These are phyloP conservation scores for Diplodia intermedia DNA, from an alignment of 2,329 filamentous ascomycete genomes.

Conservation along the genomic window DNA sequence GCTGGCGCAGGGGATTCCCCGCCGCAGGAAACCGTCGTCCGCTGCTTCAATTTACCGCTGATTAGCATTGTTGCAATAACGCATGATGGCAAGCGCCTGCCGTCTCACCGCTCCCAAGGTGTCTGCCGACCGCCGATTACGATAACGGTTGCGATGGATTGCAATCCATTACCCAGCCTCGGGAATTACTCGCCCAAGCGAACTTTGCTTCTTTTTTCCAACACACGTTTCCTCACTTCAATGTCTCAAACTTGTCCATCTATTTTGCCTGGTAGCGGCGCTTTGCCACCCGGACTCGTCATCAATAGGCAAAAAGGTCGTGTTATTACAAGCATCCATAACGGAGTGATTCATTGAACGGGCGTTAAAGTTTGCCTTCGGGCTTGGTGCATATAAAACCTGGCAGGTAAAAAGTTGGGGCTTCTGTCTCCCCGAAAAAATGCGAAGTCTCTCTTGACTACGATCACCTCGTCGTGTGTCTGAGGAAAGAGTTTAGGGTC, in stretches of 20 bases:
- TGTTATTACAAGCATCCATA: background rate
- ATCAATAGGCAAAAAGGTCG: background rate
- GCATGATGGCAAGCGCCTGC: background rate
- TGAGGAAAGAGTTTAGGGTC: background rate
- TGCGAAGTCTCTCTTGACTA: background rate
- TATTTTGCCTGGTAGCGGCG: background rate
- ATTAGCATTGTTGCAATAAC: background rate
- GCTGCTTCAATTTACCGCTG: slow-evolving; percentile 4
- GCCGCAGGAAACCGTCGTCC: background rate
- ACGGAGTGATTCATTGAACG: background rate
- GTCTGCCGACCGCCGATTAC: slow-evolving; percentile 1
- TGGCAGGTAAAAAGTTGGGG: background rate
- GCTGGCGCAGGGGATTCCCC: slow-evolving; percentile 12
- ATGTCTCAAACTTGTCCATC: no score
- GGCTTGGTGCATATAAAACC: background rate
- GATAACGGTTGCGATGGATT: background rate
- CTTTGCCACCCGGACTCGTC: background rate
- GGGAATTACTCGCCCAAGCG: background rate
- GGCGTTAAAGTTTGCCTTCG: background rate
- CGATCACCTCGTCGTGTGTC: background rate
- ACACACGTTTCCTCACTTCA: background rate
- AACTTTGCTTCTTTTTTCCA: background rate
- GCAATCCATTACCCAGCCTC: background rate
- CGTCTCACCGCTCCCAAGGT: background rate
- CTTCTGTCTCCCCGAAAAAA: background rate